phyloP scores from a whole-genome alignment of 495 filamentous ascomycete species.

The Hyphodiscus hymeniophilus region DNA sequence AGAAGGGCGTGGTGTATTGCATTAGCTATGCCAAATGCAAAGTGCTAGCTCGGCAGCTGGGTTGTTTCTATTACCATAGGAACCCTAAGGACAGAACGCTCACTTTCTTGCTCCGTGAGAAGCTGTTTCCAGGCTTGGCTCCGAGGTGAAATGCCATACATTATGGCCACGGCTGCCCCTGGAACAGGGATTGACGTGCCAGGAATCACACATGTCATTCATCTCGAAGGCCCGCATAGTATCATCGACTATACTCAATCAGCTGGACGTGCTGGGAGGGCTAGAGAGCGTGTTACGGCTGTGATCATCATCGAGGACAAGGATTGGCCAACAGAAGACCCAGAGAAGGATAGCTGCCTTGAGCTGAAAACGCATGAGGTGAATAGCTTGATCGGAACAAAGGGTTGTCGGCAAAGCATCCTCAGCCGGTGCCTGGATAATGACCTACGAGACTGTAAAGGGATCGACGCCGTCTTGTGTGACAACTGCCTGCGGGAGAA shows the following conservation, averaged over 20 bases:
- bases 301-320: constrained; percentile 3
- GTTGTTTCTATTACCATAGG: not conserved
- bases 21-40: not conserved
- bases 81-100: not conserved
- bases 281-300: not conserved
- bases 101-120: no score
- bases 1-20: not conserved
- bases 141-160: not conserved
- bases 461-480: no score
- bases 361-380: constrained; percentile 1
- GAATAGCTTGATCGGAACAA: not conserved
- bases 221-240: constrained; percentile 1
- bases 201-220: not conserved
- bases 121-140: not conserved
- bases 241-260: constrained; percentile 4
- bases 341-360: not conserved
- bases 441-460: constrained; percentile 2
- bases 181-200: constrained; percentile 3
- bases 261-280: constrained; percentile 1
- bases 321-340: constrained; percentile 1
- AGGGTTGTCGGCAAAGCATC: not conserved
- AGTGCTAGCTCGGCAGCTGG: not conserved
- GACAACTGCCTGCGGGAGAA: no score
- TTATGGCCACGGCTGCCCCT: constrained; percentile 1
- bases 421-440: not conserved